Percentiles rank a stretch among this genome's conserved stretches.
Conservation (phyloP, 768 basidiomycete species). For the Boletus sp. region DNA sequence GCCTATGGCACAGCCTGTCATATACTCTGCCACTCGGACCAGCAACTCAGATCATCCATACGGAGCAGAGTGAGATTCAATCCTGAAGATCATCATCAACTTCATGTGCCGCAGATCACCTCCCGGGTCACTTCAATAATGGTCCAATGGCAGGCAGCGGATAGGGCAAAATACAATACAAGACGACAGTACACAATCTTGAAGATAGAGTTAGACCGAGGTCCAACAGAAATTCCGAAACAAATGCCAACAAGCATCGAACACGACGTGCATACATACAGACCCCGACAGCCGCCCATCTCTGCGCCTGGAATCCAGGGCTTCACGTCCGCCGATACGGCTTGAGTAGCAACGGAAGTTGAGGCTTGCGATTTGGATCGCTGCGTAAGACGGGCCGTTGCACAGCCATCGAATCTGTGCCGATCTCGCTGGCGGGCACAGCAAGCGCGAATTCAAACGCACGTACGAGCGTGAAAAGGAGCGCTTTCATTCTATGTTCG, state of each 20-base stretch:
- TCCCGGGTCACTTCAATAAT: too few species aligned
- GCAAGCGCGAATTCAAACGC: conserved; percentile 11
- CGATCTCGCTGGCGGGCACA: conserved; percentile 4
- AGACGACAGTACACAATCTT: too few species aligned
- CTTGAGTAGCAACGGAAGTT: conserved; percentile 12
- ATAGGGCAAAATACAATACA: too few species aligned
- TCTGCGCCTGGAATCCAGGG: neutral
- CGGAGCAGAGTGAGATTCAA: too few species aligned
- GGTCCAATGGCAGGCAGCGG: too few species aligned
- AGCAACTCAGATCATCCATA: too few species aligned
- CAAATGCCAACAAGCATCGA: neutral
- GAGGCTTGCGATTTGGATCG: neutral
- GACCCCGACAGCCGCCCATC: neutral
- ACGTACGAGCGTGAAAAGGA: conserved; percentile 9
- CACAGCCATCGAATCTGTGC: neutral
- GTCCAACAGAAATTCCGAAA: neutral
- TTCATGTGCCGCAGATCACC: too few species aligned
- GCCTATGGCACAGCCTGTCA: too few species aligned
- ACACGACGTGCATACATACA: neutral
- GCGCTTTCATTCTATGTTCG: conserved; percentile 3
- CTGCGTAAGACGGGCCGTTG: conserved; percentile 3
- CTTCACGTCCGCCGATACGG: neutral
- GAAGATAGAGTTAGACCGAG: too few species aligned
- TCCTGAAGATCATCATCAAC: too few species aligned
- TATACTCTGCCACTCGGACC: too few species aligned